A percentile compares a stretch with the other conserved stretches of the same genome.
These are phyloP conservation scores for Angomonas desouzai DNA, from an alignment of 208 protist species.

Conservation along the genomic window DNA sequence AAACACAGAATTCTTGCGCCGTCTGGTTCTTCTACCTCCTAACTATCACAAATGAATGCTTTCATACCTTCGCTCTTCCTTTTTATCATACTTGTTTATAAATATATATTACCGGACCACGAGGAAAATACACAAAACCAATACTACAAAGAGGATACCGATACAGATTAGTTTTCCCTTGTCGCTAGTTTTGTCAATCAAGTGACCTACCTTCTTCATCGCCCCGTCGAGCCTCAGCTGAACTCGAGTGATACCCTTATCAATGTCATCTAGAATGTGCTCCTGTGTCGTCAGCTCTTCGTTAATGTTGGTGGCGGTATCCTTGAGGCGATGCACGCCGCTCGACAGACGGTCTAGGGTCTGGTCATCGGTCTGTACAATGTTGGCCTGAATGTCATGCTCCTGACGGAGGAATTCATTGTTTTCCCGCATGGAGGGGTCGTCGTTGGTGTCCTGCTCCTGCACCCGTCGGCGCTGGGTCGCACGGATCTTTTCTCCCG, in stretches of 20 bases:
- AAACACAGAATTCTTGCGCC: background rate
- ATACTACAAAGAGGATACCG: conserved; percentile 61
- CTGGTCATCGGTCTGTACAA: conserved; percentile 63
- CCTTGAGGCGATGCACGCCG: conserved; percentile 62
- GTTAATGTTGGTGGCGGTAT: conserved; percentile 64
- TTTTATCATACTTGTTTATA: no score
- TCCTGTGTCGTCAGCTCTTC: conserved; percentile 84
- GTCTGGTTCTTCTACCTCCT: background rate
- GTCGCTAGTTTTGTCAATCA: conserved; percentile 79
- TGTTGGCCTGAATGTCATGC: conserved; percentile 47
- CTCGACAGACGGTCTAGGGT: conserved; percentile 65
- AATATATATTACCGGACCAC: conserved; percentile 49
- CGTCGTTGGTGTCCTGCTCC: conserved; percentile 20
- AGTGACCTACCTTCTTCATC: conserved; percentile 65
- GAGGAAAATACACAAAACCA: conserved; percentile 63
- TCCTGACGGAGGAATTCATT: conserved; percentile 68
- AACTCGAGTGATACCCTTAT: conserved; percentile 63
- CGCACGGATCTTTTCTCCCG: conserved; percentile 41
- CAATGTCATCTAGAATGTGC: conserved; percentile 71
- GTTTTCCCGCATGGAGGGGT: conserved; percentile 36
- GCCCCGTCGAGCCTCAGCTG: conserved; percentile 67
- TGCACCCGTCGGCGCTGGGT: conserved; percentile 38
- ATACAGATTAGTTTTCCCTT: conserved; percentile 77
- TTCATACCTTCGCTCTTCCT: background rate
- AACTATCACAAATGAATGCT: background rate